phyloP scores from a whole-genome alignment of 23 red algal genomes.

The Gracilaria vermiculophylla region DNA sequence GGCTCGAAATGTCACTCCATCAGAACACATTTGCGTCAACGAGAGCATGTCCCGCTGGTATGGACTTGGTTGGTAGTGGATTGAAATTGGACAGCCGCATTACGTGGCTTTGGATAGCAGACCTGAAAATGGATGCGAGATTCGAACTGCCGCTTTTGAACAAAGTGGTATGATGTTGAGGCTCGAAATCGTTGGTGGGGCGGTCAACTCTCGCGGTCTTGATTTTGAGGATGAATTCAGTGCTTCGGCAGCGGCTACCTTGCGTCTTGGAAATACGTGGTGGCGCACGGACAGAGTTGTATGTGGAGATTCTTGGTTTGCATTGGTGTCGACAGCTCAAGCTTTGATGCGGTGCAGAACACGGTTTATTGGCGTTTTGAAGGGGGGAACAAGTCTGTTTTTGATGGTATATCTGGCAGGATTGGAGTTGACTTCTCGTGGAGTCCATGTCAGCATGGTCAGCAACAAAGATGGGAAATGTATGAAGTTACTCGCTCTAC shows the following conservation, averaged over 20 bases:
- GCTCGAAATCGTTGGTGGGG: too few relatives aligned
- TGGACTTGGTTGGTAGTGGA: background rate
- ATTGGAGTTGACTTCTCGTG: too few relatives aligned
- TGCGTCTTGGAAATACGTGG: background rate
- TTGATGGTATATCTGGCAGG: background rate
- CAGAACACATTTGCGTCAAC: background rate
- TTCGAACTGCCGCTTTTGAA: background rate
- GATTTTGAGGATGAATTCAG: too few relatives aligned
- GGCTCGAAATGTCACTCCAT: background rate
- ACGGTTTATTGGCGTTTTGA: background rate
- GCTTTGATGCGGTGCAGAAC: background rate
- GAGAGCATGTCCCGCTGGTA: too few relatives aligned
- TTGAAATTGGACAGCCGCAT: background rate
- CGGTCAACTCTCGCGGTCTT: too few relatives aligned
- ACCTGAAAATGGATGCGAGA: background rate
- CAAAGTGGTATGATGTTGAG: background rate
- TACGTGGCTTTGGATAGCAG: background rate
- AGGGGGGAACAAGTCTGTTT: background rate
- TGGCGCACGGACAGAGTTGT: background rate
- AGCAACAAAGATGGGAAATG: background rate
- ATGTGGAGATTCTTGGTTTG: background rate
- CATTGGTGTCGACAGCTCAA: background rate
- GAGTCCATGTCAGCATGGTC: background rate
- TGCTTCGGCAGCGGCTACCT: background rate
- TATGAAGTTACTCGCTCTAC: background rate